Conservation (phyloP, 257 asterid species). For the Lithospermum erythrorhizon region DNA sequence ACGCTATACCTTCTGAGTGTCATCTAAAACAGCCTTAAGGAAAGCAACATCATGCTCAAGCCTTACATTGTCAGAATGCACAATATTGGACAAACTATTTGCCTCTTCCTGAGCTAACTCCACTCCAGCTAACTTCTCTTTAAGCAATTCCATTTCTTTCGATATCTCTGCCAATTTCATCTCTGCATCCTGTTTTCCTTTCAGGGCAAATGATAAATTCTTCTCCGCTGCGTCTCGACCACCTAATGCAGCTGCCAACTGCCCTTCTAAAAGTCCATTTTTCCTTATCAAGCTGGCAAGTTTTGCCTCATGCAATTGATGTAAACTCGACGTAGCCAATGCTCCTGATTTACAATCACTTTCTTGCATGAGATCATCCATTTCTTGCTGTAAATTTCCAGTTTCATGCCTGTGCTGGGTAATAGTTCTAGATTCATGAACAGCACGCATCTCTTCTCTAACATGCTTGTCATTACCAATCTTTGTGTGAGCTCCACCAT, state of each 20-base stretch:
- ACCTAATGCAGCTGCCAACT: conserved; percentile 53
- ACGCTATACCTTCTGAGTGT: conserved; percentile 70
- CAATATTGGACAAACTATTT: conserved; percentile 70
- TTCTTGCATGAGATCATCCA: conserved; percentile 44
- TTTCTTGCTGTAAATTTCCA: conserved; percentile 37
- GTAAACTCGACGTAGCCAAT: conserved; percentile 33
- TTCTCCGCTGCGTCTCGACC: conserved; percentile 70
- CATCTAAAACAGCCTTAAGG: conserved; percentile 89
- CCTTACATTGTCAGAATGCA: conserved; percentile 90
- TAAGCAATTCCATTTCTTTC: conserved; percentile 75
- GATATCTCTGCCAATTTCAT: conserved; percentile 45
- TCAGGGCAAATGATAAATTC: conserved; percentile 43
- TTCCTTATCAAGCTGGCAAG: conserved; percentile 47
- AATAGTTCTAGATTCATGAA: conserved; percentile 35
- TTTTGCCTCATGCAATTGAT: conserved; percentile 62
- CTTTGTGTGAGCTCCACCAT: conserved; percentile 28
- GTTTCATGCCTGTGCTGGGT: conserved; percentile 40
- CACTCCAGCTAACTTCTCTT: conserved; percentile 67
- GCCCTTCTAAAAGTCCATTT: conserved; percentile 69
- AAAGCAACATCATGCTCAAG: conserved; percentile 97
- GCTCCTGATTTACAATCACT: conserved; percentile 44
- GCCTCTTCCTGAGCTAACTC: conserved; percentile 92
- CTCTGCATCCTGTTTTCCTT: conserved; percentile 67
- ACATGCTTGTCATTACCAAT: conserved; percentile 25
- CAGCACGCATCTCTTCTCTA: conserved; percentile 33